These are phyloP conservation scores for Heliamphora exappendiculata DNA, from an alignment of 148 eudicot species.

Conservation along the genomic window DNA sequence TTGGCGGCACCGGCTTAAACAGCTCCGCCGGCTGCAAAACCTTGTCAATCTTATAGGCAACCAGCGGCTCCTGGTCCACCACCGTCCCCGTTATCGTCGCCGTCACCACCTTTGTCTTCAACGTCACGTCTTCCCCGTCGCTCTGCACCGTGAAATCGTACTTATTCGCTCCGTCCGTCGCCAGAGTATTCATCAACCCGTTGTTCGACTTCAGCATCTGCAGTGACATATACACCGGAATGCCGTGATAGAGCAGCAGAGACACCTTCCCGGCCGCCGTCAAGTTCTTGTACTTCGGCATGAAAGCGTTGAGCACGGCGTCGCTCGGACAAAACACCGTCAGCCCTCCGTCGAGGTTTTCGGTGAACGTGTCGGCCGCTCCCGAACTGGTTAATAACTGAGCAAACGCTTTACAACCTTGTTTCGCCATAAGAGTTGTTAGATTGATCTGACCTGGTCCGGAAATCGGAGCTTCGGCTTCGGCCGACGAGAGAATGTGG, in stretches of 20 bases:
- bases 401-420: slow-evolving; percentile 64
- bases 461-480: slow-evolving; percentile 67
- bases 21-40: slow-evolving; percentile 60
- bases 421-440: slow-evolving; percentile 29
- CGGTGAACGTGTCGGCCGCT: slow-evolving; percentile 40
- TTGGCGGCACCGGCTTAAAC: slow-evolving; percentile 25
- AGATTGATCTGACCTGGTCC: slow-evolving; percentile 43
- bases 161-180: slow-evolving; percentile 53
- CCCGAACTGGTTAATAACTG: slow-evolving; percentile 30
- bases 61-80: slow-evolving; percentile 56
- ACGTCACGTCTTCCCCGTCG: slow-evolving; percentile 52
- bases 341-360: slow-evolving; percentile 50
- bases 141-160: slow-evolving; percentile 57
- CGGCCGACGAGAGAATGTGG: slow-evolving; percentile 37
- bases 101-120: slow-evolving; percentile 54
- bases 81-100: slow-evolving; percentile 55
- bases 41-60: slow-evolving; percentile 48
- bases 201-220: slow-evolving; percentile 50
- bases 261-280: slow-evolving; percentile 38
- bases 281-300: slow-evolving; percentile 66
- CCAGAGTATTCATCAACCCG: slow-evolving; percentile 63
- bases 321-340: slow-evolving; percentile 68
- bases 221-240: slow-evolving; percentile 62
- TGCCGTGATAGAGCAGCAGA: slow-evolving; percentile 51
- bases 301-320: slow-evolving; percentile 37